Evolutionary conservation across 208 protist species (phyloP), one percentile per base, ranked within the genome.

Genomic region (Lotmaria passim): DNA sequence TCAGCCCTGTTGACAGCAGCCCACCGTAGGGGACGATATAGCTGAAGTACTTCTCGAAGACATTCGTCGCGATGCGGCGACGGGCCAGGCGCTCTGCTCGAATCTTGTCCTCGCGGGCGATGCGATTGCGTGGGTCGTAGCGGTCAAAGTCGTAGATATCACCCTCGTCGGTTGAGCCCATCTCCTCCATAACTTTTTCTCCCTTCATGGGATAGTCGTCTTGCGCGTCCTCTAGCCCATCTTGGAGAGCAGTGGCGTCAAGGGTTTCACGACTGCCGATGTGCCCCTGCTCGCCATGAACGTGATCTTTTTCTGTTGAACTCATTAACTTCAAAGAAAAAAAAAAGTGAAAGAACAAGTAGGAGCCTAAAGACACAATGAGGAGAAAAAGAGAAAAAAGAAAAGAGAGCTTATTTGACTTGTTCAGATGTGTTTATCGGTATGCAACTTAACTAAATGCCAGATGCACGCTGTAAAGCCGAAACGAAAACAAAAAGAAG

Each of bases 1-100:
- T 92, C 56, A 94, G 82, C 5, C 67, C 77, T 10, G 67, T 76
- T n/a, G 82, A 73, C 2, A 80, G 39, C 34, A 92, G 59, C 17
- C 82, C 83, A 23, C 88, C 86, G 31, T 79, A 78, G 19, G 86
- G 86, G 15, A 91, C 55, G 23, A 91, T 39, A 67, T 82, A 66
- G 58, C 41, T 43, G 48, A 88, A 68, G 46, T 76, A 52, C 56
- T 75, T 77, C 47, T 69, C 33, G 23, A 80, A 68, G n/a, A 28
- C 15, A 46, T 78, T 84, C 8, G 59, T 36, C 0, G 79, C 60
- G 26, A 77, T 61, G 38, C 73, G 79, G 47, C 73, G 73, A 34
- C 58, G 44, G 5, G 46, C 46, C 7, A 80, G 58, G 28, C 79
- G 62, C 7, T 77, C 71, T 0, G 69, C 59, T n/a, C 69, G 69